Conservation (phyloP, 257 asterid species). For the Salvia splendens region DNA sequence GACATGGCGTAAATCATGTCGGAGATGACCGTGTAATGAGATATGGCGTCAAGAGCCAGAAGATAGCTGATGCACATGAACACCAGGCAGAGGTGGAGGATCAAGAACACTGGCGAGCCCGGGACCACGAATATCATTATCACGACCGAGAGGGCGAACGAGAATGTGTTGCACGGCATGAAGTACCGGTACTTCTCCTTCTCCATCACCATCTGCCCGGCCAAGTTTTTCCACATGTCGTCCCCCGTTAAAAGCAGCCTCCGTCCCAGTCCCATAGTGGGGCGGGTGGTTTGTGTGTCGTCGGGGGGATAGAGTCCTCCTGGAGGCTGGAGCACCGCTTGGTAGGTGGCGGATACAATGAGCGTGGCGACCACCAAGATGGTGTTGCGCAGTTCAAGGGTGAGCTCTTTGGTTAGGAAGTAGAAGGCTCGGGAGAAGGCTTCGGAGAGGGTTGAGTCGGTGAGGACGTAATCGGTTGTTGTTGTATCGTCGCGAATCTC, state of each 20-base stretch:
- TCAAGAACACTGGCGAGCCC: not conserved
- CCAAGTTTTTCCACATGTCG: not conserved
- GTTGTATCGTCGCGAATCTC: not conserved
- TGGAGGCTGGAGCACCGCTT: constrained; percentile 34
- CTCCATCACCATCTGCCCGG: constrained; percentile 35
- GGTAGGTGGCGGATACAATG: constrained; percentile 31
- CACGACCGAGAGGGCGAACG: constrained; percentile 27
- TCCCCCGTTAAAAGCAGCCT: too few species aligned
- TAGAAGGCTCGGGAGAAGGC: not conserved
- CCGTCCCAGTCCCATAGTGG: too few species aligned
- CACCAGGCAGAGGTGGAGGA: not conserved
- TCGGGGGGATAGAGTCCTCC: constrained; percentile 25
- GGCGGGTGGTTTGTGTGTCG: too few species aligned
- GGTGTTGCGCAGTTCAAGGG: constrained; percentile 15
- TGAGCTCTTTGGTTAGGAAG: not conserved
- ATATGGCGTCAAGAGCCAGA: not conserved
- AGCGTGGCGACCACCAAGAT: constrained; percentile 28
- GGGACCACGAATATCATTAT: constrained; percentile 28
- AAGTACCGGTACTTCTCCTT: not conserved
- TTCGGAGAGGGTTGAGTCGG: not conserved
- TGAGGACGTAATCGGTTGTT: not conserved
- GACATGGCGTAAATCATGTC: not conserved
- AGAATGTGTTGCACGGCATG: constrained; percentile 34
- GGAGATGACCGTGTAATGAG: not conserved
- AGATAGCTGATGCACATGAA: constrained; percentile 22